These are phyloP conservation scores for Linnemannia exigua DNA, from an alignment of 192 early-diverging fungal genomes.

Conservation along the genomic window DNA sequence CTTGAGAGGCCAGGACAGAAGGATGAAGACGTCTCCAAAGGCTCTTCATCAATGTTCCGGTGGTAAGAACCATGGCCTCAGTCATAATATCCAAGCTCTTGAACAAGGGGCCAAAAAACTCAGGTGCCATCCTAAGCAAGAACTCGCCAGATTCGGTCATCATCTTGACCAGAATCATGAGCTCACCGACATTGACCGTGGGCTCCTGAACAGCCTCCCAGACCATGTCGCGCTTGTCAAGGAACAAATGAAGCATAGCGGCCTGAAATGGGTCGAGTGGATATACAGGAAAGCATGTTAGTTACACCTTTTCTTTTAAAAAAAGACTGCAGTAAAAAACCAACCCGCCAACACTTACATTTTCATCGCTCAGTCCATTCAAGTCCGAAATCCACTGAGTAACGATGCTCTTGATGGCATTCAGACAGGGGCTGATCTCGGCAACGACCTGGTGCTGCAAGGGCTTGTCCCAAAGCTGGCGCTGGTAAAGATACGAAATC, in stretches of 20 bases:
- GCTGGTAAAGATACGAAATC: conserved; percentile 50
- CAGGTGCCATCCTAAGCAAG: conserved; percentile 29
- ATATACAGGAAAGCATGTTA: too few relatives aligned
- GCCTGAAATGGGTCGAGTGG: conserved; percentile 18
- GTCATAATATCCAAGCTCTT: conserved; percentile 46
- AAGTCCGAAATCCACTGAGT: conserved; percentile 43
- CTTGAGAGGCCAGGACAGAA: conserved; percentile 59
- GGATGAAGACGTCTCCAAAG: conserved; percentile 70
- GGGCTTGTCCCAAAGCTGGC: conserved; percentile 51
- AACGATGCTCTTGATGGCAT: conserved; percentile 41
- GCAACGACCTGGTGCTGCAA: conserved; percentile 54
- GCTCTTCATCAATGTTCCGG: conserved; percentile 65
- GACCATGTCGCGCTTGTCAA: conserved; percentile 68
- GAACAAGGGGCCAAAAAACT: conserved; percentile 56
- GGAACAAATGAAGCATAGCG: conserved; percentile 54
- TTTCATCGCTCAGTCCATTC: conserved; percentile 51
- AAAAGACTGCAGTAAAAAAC: not conserved
- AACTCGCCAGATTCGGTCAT: conserved; percentile 43
- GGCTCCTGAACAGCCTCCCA: conserved; percentile 60
- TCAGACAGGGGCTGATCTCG: conserved; percentile 51
- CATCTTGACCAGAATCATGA: conserved; percentile 66
- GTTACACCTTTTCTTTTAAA: too few relatives aligned
- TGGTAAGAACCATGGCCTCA: conserved; percentile 50
- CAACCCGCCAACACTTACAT: conserved; percentile 16
- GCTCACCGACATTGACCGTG: conserved; percentile 64